A percentile compares a stretch with the other conserved stretches of the same genome.
Conservation (phyloP, 139 green algal species). For the Deuterostichococcus epilithicus region DNA sequence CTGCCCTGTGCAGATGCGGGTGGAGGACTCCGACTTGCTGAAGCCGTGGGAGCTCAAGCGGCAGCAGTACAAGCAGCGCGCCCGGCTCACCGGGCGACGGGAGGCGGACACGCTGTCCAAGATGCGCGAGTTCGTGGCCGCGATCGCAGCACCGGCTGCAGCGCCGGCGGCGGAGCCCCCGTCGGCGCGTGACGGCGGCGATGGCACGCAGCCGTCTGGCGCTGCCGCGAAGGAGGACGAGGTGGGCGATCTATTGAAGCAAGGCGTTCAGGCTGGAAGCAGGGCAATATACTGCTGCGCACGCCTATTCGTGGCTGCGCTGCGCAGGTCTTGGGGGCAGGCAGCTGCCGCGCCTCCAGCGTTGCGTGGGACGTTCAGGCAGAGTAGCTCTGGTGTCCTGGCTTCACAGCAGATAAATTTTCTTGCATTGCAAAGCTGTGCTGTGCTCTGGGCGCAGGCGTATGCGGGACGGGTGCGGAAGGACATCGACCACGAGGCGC, state of each 20-base stretch:
- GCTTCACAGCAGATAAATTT: neutral
- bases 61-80: slow-evolving; percentile 68
- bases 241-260: neutral
- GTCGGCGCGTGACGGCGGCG: neutral
- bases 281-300: neutral
- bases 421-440: neutral
- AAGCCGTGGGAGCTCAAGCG: slow-evolving; percentile 60
- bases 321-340: neutral
- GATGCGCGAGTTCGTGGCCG: slow-evolving; percentile 50
- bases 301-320: neutral
- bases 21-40: slow-evolving; percentile 66
- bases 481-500: slow-evolving; percentile 57
- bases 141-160: slow-evolving; percentile 23
- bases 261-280: neutral
- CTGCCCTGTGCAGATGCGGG: slow-evolving; percentile 12
- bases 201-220: neutral
- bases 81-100: slow-evolving; percentile 42
- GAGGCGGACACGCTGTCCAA: slow-evolving; percentile 64
- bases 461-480: slow-evolving; percentile 48
- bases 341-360: too few relatives aligned
- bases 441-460: neutral
- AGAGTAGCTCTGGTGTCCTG: too few relatives aligned
- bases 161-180: neutral
- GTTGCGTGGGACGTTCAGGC: too few relatives aligned
- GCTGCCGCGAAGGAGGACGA: neutral